Base-by-base conservation (phyloP, 768 basidiomycete species). In the Lactarius psammicola region DNA sequence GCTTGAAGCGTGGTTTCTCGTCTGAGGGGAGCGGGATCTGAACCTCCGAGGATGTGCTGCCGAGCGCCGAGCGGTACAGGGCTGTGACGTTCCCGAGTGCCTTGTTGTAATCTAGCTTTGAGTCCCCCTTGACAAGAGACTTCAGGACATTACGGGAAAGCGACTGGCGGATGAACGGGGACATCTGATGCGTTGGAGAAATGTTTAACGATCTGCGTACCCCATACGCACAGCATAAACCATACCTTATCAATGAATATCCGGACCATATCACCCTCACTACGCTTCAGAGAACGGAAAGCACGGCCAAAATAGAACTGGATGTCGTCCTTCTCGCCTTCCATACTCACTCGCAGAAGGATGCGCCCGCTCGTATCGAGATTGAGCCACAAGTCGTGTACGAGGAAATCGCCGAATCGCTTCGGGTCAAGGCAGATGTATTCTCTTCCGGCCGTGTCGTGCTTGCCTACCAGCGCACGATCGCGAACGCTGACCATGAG, bases 261-360 rank as follows among this genome's bases (percentile, higher is more conserved):
- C 13, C 95, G 83, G 60, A 95, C 85, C 96, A 99, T 98, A 72
- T 99, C 96, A 28, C 84, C 87, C 74, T 98, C 94, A 0, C 94
- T 92, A 36, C 95, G 81, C 77, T 98, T 98, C 70, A 99, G 75
- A 44, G 88, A 93, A 55, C 96, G 83, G 82, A 99, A 99, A 3
- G 89, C 96, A 36, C 95, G 84, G 31, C 97, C 97, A 72, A 98
- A 99, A 80, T 91, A 95, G 80, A 97, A 99, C 70, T 92, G 92
- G 9, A 94, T 92, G 74, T 99, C 97, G 71, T 97, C 95, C 77
- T 96, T 95, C 82, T 98, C 97, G 60, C 95, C 95, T 73, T 99
- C 97, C 95, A 98, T 97, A 73, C 94, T 95, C 64, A 98, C 84
- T 23, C 97, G 85, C 36, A 97, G 79, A 42, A 97, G 78, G 58